phyloP scores from a whole-genome alignment of 2,329 filamentous ascomycete species.

The Colletotrichum shisoi region DNA sequence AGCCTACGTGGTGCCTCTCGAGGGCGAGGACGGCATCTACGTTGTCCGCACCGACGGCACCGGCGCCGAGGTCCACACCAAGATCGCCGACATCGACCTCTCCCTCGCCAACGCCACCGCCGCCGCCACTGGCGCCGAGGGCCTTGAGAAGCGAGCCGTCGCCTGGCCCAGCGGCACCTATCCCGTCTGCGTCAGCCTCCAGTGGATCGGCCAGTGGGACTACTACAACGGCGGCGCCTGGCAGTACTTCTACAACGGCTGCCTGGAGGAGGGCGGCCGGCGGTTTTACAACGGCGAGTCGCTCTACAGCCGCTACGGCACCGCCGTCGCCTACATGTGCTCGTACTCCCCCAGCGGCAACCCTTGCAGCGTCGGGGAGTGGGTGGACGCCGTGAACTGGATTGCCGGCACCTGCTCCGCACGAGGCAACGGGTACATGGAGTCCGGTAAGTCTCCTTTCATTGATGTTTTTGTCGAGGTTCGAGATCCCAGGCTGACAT shows the following conservation, averaged over 20 bases:
- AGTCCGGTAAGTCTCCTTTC: neutral
- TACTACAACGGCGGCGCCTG: slow-evolving; percentile 14
- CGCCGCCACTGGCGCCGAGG: neutral
- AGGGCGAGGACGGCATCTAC: slow-evolving; percentile 14
- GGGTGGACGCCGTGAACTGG: slow-evolving; percentile 16
- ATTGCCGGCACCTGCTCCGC: slow-evolving; percentile 1
- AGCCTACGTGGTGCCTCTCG: neutral
- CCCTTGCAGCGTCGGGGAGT: slow-evolving; percentile 9
- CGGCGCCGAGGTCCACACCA: slow-evolving; percentile 15
- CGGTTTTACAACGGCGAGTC: slow-evolving; percentile 13
- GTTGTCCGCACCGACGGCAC: neutral
- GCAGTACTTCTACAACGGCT: slow-evolving; percentile 4
- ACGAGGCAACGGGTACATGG: slow-evolving; percentile 1
- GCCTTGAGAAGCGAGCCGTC: slow-evolving; percentile 2
- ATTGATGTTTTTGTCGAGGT: neutral
- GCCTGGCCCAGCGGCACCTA: slow-evolving; percentile 12
- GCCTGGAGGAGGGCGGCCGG: neutral
- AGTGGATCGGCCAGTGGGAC: slow-evolving; percentile 11
- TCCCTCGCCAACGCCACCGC: neutral
- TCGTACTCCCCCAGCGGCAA: slow-evolving; percentile 11
- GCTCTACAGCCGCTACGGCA: slow-evolving; percentile 13
- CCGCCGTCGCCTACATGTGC: slow-evolving; percentile 8
- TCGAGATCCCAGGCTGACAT: neutral
- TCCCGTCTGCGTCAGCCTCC: slow-evolving; percentile 13
- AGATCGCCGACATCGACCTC: slow-evolving; percentile 14